A percentile compares a stretch with the other conserved stretches of the same genome.
Evolutionary conservation across 208 protist species (phyloP).

Genomic region (Novymonas esmeraldas): DNA sequence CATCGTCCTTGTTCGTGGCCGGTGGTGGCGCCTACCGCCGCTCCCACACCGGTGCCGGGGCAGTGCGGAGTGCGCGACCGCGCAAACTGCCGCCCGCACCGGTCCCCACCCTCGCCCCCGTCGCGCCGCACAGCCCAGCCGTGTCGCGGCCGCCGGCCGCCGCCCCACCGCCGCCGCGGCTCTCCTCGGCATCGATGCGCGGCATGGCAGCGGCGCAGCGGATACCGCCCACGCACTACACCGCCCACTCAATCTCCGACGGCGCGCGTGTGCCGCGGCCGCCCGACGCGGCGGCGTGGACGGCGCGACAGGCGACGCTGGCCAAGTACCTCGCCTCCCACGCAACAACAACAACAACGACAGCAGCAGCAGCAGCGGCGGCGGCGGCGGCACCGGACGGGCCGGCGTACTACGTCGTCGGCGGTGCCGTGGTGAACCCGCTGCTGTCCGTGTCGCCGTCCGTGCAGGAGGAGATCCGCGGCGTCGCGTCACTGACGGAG

Average conservation of each 20-base stretch:
- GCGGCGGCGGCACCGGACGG: slow-evolving; percentile 1
- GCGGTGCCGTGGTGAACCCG: slow-evolving; percentile 61
- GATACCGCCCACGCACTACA: slow-evolving; percentile 17
- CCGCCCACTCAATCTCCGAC: not conserved
- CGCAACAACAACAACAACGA: too few species aligned
- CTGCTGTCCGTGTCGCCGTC: slow-evolving; percentile 51
- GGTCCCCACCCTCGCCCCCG: not conserved
- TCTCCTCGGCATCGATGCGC: slow-evolving; percentile 28
- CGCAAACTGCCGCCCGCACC: slow-evolving; percentile 1
- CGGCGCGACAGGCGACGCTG: not conserved
- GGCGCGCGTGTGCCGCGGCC: not conserved
- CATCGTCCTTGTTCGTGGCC: too few species aligned
- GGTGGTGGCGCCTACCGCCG: not conserved
- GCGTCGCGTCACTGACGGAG: slow-evolving; percentile 21
- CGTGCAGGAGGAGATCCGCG: slow-evolving; percentile 47
- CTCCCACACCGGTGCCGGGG: not conserved
- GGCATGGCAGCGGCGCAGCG: slow-evolving; percentile 28
- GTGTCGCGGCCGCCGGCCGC: slow-evolving; percentile 24
- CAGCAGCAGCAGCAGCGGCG: too few species aligned
- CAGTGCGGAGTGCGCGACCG: not conserved
- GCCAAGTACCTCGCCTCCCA: not conserved
- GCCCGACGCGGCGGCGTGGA: slow-evolving; percentile 4
- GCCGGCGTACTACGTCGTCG: slow-evolving; percentile 47
- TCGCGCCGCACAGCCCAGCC: slow-evolving; percentile 30
- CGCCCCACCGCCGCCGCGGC: slow-evolving; percentile 5